phyloP scores from a whole-genome alignment of 2,329 filamentous ascomycete genomes.

The Colletotrichum lentis region DNA sequence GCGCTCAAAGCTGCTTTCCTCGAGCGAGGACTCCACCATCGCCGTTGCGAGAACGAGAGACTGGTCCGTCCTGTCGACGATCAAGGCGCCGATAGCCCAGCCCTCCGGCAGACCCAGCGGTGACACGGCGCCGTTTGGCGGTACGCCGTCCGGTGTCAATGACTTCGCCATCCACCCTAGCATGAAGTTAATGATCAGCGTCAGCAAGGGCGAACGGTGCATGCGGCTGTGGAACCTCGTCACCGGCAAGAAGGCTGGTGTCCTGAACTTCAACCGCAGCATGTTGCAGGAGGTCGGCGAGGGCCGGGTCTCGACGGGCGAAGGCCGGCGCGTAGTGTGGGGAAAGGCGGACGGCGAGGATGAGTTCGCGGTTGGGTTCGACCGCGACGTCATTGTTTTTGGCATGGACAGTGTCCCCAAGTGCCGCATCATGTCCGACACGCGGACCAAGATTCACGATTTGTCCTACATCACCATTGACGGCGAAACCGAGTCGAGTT shows the following conservation, averaged over 20 bases:
- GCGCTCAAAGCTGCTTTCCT: slow-evolving; percentile 85
- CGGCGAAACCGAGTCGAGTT: slow-evolving; percentile 56
- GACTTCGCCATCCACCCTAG: slow-evolving; percentile 95
- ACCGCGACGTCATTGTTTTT: slow-evolving; percentile 84
- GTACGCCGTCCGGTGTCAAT: slow-evolving; percentile 86
- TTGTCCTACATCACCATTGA: slow-evolving; percentile 73
- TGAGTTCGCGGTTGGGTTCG: slow-evolving; percentile 89
- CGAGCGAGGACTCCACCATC: slow-evolving; percentile 89
- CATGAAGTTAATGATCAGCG: slow-evolving; percentile 95
- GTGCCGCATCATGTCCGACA: slow-evolving; percentile 73
- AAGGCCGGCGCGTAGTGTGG: slow-evolving; percentile 86
- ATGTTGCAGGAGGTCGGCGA: slow-evolving; percentile 80
- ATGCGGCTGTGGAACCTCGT: slow-evolving; percentile 98
- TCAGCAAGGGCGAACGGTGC: slow-evolving; percentile 86
- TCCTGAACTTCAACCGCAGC: slow-evolving; percentile 81
- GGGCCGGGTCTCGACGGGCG: slow-evolving; percentile 77
- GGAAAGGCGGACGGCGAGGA: slow-evolving; percentile 74
- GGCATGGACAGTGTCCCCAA: slow-evolving; percentile 86
- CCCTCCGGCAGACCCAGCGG: slow-evolving; percentile 82
- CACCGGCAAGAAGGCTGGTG: slow-evolving; percentile 93
- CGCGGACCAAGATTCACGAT: slow-evolving; percentile 83
- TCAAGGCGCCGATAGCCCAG: slow-evolving; percentile 89
- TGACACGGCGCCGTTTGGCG: slow-evolving; percentile 85
- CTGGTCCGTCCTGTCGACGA: slow-evolving; percentile 85
- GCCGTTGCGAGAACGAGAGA: slow-evolving; percentile 87